These are phyloP conservation scores for Verticillium nubilum DNA, from an alignment of 2,329 filamentous ascomycete genomes.

Conservation along the genomic window DNA sequence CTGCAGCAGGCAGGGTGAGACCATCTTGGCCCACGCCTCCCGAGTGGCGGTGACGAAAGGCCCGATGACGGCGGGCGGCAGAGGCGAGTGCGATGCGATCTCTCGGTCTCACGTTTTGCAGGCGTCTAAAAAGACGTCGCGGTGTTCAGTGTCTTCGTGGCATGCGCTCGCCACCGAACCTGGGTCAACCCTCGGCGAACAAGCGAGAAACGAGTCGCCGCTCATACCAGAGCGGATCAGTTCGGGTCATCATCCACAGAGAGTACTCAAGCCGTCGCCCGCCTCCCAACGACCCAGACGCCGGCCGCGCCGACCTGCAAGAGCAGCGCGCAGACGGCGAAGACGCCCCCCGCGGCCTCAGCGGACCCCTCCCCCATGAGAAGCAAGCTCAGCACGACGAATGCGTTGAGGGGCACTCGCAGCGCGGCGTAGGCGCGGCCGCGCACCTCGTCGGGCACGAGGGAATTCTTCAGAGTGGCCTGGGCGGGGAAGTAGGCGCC, in stretches of 20 bases:
- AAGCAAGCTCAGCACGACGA: slow-evolving; percentile 44
- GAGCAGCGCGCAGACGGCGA: slow-evolving; percentile 23
- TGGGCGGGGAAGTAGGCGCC: slow-evolving; percentile 52
- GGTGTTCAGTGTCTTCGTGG: neutral
- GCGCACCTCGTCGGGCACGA: slow-evolving; percentile 46
- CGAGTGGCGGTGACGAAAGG: neutral
- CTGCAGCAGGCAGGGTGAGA: neutral
- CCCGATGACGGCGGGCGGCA: neutral
- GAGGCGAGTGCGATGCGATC: neutral
- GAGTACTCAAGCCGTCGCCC: neutral
- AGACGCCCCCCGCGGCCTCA: slow-evolving; percentile 18
- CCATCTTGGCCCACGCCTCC: neutral
- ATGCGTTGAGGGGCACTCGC: slow-evolving; percentile 52
- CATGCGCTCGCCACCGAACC: no score
- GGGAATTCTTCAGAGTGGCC: slow-evolving; percentile 43
- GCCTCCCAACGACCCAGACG: slow-evolving; percentile 15
- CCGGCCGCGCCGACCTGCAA: slow-evolving; percentile 21
- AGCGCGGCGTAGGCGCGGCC: slow-evolving; percentile 49
- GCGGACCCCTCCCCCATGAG: slow-evolving; percentile 23
- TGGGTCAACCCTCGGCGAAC: no score
- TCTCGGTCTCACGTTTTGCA: neutral
- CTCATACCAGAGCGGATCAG: no score
- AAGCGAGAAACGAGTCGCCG: no score
- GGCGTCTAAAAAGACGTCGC: neutral
- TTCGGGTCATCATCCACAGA: no score